Evolutionary conservation across 441 rosid species (phyloP), one percentile per base, ranked within the genome.

Genomic region (Raphanus hybrid): DNA sequence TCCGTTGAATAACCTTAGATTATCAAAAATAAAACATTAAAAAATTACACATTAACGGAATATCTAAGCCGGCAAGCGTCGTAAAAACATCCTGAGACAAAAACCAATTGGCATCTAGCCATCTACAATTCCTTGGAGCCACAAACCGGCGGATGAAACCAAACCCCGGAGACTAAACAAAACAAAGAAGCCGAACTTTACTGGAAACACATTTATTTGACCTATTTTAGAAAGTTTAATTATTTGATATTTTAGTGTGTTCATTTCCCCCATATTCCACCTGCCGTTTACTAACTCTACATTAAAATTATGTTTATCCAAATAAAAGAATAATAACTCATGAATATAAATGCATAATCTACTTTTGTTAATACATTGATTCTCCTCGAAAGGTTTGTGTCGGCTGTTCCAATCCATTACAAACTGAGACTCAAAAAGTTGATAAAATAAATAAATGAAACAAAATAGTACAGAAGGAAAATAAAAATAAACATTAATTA

Each of bases 391-490:
- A 69, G 71, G 75, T 69, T 69, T 74, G 78, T 74, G 75, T 73
- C 78, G 81, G 81, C 78, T 68, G 71, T 27, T 68, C 71, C 67
- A 63, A 78, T 73, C 23, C 57, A 57, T 35, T 52, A 73, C 55
- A 62, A 61, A 72, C 16, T 5, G 7, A 77, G 12, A 20, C 59
- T 50, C 37, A 73, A 15, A 4, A 57, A 43, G 26, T 27, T 14
- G 61, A 69, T 2, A 3, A n/a, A 32, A 32, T 0, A 3, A 14
- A 37, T 23, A 5, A 6, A 9, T 10, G 26, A 11, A 63, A 62
- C 59, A 48, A 59, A 35, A 78, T 34, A 50, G 26, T 26, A 54
- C 15, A 54, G 18, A 26, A 48, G 2, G 2, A 4, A 48, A 66
- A 77, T 9, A 5, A 27, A 52, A 72, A 73, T 15, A 15, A 16